Base-by-base conservation (phyloP, 1,284 basidiomycete species). In the Tetrapyrgos nigripes region DNA sequence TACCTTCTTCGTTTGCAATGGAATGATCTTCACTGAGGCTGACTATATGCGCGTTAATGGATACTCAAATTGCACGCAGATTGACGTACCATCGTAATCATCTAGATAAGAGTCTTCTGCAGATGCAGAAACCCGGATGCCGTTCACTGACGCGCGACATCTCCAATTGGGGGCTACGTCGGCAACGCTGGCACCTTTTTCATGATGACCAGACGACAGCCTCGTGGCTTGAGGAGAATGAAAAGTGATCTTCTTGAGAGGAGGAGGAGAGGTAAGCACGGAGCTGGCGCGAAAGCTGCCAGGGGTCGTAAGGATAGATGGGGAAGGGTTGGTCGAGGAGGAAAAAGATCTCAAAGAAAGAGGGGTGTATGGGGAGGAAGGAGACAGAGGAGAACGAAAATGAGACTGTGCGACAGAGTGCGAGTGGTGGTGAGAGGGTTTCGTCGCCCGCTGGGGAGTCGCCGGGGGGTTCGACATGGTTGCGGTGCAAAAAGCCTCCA, bases 151-250 rank as follows among this genome's bases (percentile, higher is more conserved):
- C 33, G 89, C 87, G 49, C 88, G 80, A 33, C 82, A 84, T 56
- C 89, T 82, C 91, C 91, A 92, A 68, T 85, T 90, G 27, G 83
- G 80, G 10, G 86, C 80, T 50, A 85, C 79, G 70, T 89, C 84
- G n/a, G 84, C 83, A 27, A 85, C 76, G 64, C 76, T 80, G 61
- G 76, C 76, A 65, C 82, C 77, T 61, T 72, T 75, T 63, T 59
- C 23, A 53, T 54, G 40, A 61, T 63, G 24, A 50, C 23, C 56
- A 3, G 27, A 31, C 59, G 44, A 68, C 59, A 49, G 64, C 57
- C 50, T 69, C 71, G 27, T 44, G 47, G 33, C 50, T 44, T 28
- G 56, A 47, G 23, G 56, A 50, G 50, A 50, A 58, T 9, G 69
- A 70, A 19, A 57, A 44, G 19, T 50, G 53, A 49, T 62, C 61